phyloP scores from a whole-genome alignment of 2,329 filamentous ascomycete genomes.

The Xylariaceae sp. region DNA sequence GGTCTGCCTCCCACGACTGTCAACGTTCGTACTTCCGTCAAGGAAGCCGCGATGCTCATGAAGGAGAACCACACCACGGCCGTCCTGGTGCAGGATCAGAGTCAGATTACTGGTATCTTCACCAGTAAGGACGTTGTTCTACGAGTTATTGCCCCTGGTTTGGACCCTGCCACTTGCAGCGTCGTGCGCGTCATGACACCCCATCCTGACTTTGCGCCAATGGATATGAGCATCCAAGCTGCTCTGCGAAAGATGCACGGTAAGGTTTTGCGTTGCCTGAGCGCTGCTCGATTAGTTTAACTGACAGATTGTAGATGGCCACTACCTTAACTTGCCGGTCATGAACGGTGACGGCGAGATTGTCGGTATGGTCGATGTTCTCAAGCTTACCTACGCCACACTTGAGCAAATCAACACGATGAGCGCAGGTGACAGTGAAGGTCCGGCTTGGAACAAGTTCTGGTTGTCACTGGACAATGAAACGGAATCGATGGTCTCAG shows the following conservation, averaged over 20 bases:
- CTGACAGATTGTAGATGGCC: slow-evolving; percentile 62
- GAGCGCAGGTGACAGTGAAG: slow-evolving; percentile 80
- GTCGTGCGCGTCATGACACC: slow-evolving; percentile 99
- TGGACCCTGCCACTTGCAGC: slow-evolving; percentile 92
- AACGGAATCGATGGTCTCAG: slow-evolving; percentile 93
- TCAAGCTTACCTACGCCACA: slow-evolving; percentile 96
- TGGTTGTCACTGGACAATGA: slow-evolving; percentile 95
- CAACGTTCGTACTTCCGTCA: slow-evolving; percentile 91
- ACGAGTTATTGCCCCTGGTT: slow-evolving; percentile 91
- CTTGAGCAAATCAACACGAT: slow-evolving; percentile 98
- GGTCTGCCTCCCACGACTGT: slow-evolving; percentile 91
- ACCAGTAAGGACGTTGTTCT: slow-evolving; percentile 99
- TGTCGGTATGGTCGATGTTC: slow-evolving; percentile 97
- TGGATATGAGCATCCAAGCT: slow-evolving; percentile 98
- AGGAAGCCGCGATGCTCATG: slow-evolving; percentile 92
- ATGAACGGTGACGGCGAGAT: slow-evolving; percentile 98
- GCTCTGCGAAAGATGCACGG: slow-evolving; percentile 98
- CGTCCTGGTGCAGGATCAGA: slow-evolving; percentile 91
- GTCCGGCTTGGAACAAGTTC: slow-evolving; percentile 99
- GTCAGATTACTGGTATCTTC: slow-evolving; percentile 97
- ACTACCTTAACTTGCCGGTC: slow-evolving; percentile 95
- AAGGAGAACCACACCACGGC: slow-evolving; percentile 98
- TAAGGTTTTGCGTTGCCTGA: slow-evolving; percentile 41
- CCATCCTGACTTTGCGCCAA: slow-evolving; percentile 95
- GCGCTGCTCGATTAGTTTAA: background rate